Evolutionary conservation across 257 asterid species (phyloP).

Genomic region (Handroanthus guayacan): DNA sequence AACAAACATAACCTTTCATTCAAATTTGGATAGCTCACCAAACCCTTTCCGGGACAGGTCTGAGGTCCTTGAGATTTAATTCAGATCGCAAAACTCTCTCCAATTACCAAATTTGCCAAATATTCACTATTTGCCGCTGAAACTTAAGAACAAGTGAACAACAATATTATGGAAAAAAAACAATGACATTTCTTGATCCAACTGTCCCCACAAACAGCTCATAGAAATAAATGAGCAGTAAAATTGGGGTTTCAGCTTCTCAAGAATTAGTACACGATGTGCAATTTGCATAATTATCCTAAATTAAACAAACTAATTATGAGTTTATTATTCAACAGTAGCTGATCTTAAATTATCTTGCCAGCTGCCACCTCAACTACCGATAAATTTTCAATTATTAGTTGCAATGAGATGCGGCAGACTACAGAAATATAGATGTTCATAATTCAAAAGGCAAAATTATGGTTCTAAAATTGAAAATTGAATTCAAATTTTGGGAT

Average conservation of each 20-base stretch:
- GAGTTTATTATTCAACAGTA: background rate
- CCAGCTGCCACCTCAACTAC: background rate
- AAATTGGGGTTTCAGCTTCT: conserved; percentile 36
- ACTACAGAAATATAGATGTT: too few relatives aligned
- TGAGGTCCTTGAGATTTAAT: too few relatives aligned
- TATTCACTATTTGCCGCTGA: background rate
- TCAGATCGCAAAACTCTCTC: too few relatives aligned
- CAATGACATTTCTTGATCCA: background rate
- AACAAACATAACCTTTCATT: background rate
- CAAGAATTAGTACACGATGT: background rate
- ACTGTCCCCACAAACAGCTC: conserved; percentile 39
- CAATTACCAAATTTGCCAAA: background rate
- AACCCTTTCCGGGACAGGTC: too few relatives aligned
- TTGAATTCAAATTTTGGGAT: too few relatives aligned
- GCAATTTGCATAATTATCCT: conserved; percentile 18
- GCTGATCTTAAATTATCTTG: background rate
- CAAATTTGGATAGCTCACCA: background rate
- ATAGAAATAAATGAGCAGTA: conserved; percentile 25
- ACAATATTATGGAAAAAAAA: background rate
- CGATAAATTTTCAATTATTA: too few relatives aligned
- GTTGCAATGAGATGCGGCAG: too few relatives aligned
- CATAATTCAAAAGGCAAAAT: too few relatives aligned
- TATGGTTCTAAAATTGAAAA: too few relatives aligned
- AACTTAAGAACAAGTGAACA: background rate
- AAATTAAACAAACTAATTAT: conserved; percentile 15